phyloP scores from a whole-genome alignment of 2,329 filamentous ascomycete species.

The Tolypocladium endophyticum region DNA sequence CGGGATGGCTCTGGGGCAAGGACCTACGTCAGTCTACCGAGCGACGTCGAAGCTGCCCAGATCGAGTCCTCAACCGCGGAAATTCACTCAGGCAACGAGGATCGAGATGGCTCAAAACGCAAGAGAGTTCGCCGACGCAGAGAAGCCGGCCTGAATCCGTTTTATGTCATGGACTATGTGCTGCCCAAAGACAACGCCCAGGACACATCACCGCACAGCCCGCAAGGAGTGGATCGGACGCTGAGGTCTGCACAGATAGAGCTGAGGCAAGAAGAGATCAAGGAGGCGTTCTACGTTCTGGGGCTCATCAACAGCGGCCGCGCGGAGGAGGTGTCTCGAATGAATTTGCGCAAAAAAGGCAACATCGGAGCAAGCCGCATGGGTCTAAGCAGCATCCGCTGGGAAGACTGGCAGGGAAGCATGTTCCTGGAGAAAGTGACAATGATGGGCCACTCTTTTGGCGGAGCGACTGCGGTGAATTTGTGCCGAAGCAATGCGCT shows the following conservation, averaged over 20 bases:
- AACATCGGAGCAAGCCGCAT: conserved; percentile 47
- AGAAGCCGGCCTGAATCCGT: conserved; percentile 13
- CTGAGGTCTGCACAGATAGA: conserved; percentile 52
- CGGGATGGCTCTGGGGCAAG: conserved; percentile 53
- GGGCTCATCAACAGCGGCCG: conserved; percentile 42
- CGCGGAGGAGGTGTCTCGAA: conserved; percentile 35
- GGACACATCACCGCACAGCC: conserved; percentile 43
- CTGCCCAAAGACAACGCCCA: conserved; percentile 44
- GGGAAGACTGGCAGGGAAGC: conserved; percentile 44
- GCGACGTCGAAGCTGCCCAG: conserved; percentile 22
- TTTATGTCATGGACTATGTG: conserved; percentile 50
- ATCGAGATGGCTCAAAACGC: conserved; percentile 18
- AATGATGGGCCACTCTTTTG: conserved; percentile 56
- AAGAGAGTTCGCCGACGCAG: conserved; percentile 19
- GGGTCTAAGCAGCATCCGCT: conserved; percentile 44
- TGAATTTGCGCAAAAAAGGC: conserved; percentile 47
- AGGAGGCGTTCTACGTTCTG: conserved; percentile 50
- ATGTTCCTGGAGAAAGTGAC: conserved; percentile 49
- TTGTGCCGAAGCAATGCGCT: conserved; percentile 44
- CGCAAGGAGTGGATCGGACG: conserved; percentile 47
- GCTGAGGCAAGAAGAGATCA: conserved; percentile 51
- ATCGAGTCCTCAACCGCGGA: conserved; percentile 17
- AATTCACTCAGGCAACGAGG: conserved; percentile 10
- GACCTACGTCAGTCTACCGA: conserved; percentile 47
- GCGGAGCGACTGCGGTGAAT: conserved; percentile 53